These are phyloP conservation scores for Penicillium macrosclerotiorum DNA, from an alignment of 495 filamentous ascomycete genomes.

Conservation along the genomic window DNA sequence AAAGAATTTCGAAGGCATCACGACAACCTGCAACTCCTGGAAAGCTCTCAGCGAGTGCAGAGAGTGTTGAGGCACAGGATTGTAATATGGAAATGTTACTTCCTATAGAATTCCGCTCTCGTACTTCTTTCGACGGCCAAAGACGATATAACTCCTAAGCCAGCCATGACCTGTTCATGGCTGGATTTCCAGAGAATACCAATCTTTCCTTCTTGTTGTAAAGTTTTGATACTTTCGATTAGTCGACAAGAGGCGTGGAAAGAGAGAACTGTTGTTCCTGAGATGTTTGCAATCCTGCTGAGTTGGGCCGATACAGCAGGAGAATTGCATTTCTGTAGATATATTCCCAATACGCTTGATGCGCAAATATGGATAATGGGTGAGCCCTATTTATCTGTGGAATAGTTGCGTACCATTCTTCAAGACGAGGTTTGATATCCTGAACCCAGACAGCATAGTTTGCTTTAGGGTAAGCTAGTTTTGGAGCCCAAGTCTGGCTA, in stretches of 20 bases:
- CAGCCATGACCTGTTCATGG: slow-evolving; percentile 3
- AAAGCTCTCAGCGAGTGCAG: slow-evolving; percentile 1
- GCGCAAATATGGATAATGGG: neutral
- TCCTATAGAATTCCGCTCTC: neutral
- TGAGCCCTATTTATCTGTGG: neutral
- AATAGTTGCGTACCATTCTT: slow-evolving; percentile 1
- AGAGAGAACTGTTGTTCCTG: neutral
- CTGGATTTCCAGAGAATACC: neutral
- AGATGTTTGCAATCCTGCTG: neutral
- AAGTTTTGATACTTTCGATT: neutral
- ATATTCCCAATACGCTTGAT: slow-evolving; percentile 1
- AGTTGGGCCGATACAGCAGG: neutral
- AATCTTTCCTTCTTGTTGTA: slow-evolving; percentile 4
- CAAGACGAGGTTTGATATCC: neutral
- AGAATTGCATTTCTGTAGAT: neutral
- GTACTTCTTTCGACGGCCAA: neutral
- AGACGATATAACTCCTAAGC: neutral
- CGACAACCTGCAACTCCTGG: slow-evolving; percentile 1
- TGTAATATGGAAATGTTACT: neutral
- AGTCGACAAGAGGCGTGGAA: neutral
- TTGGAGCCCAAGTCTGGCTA: neutral
- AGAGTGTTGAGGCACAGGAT: neutral
- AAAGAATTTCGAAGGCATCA: neutral
- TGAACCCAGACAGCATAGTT: neutral
- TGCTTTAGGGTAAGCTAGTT: neutral